These are phyloP conservation scores for Colletotrichum sp. DNA, from an alignment of 2,329 filamentous ascomycete genomes.

Conservation along the genomic window DNA sequence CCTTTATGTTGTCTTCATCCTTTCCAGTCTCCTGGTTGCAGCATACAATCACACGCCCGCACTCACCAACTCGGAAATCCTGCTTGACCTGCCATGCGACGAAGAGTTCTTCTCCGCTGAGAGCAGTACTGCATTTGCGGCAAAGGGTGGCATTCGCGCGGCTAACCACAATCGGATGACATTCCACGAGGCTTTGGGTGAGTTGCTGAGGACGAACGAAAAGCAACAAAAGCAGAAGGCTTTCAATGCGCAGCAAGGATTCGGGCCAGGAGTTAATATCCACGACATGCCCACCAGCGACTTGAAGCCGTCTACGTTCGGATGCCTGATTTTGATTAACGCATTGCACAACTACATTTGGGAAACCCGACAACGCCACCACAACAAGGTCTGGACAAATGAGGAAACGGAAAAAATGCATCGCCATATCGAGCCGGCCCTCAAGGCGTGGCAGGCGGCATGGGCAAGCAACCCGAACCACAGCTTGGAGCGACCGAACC, in stretches of 20 bases:
- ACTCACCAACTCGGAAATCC: slow-evolving; percentile 92
- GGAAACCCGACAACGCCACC: slow-evolving; percentile 92
- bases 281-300: slow-evolving; percentile 55
- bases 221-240: slow-evolving; percentile 63
- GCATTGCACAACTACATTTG: slow-evolving; percentile 98
- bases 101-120: slow-evolving; percentile 90
- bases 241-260: slow-evolving; percentile 45
- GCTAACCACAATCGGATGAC: slow-evolving; percentile 74
- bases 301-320: slow-evolving; percentile 86
- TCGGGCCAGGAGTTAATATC: slow-evolving; percentile 51
- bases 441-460: slow-evolving; percentile 92
- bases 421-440: slow-evolving; percentile 88
- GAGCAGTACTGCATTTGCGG: slow-evolving; percentile 79
- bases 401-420: slow-evolving; percentile 97
- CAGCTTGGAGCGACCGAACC: slow-evolving; percentile 83
- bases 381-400: slow-evolving; percentile 86
- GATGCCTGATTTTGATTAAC: slow-evolving; percentile 89
- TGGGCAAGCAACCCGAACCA: slow-evolving; percentile 90
- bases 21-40: slow-evolving; percentile 89
- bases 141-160: slow-evolving; percentile 73
- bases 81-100: slow-evolving; percentile 87
- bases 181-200: slow-evolving; percentile 83
- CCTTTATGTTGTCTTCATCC: slow-evolving; percentile 86
- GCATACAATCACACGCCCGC: slow-evolving; percentile 93
- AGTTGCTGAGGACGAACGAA: slow-evolving; percentile 79